A percentile compares a stretch with the other conserved stretches of the same genome.
These are phyloP conservation scores for Solanum corneliomulleri DNA, from an alignment of 257 asterid genomes.

Conservation along the genomic window DNA sequence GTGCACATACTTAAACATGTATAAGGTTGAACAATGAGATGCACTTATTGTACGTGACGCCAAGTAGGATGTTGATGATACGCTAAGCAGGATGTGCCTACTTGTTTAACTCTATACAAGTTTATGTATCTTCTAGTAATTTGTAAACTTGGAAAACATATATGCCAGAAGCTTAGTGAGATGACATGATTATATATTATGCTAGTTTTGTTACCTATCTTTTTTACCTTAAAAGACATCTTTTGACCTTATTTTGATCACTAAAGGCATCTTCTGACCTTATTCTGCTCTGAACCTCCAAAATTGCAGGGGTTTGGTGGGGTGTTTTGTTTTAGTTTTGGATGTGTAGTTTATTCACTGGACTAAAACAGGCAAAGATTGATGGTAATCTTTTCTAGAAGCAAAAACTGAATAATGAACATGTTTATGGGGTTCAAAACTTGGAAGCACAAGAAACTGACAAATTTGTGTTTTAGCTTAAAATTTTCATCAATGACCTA, in stretches of 20 bases:
- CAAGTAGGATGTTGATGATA: background rate
- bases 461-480: background rate
- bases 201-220: background rate
- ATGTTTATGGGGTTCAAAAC: background rate
- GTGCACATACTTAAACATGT: background rate
- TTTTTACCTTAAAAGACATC: background rate
- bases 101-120: background rate
- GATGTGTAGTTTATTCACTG: background rate
- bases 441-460: background rate
- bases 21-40: no score
- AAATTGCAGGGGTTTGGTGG: background rate
- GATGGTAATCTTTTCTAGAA: background rate
- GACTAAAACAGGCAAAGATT: background rate
- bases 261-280: background rate
- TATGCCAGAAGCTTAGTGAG: background rate
- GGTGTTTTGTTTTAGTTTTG: background rate
- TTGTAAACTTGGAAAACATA: background rate
- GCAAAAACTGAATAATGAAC: background rate
- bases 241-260: background rate
- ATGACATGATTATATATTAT: no score
- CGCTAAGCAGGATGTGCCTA: background rate
- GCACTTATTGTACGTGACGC: background rate
- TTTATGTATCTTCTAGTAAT: no score
- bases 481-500: background rate
- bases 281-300: background rate